Evolutionary conservation across 2,329 filamentous ascomycete genomes (phyloP).

Genomic region (Leptosphaerulina australis): DNA sequence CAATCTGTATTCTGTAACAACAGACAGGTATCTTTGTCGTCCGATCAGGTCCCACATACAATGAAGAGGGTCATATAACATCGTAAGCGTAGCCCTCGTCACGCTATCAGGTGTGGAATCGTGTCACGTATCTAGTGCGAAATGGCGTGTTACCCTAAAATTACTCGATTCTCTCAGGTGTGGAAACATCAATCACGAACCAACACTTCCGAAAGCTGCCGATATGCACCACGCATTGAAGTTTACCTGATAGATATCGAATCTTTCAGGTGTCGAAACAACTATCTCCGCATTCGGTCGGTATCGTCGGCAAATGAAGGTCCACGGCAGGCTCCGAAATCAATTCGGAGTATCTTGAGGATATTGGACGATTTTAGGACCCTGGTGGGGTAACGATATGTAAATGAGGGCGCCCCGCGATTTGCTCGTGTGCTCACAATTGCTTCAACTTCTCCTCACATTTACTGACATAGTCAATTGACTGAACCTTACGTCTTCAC

Average conservation of each 20-base stretch:
- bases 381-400: conserved; percentile 4
- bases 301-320: background rate
- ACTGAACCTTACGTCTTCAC: background rate
- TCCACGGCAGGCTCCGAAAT: background rate
- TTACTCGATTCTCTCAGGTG: conserved; percentile 17
- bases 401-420: conserved; percentile 2
- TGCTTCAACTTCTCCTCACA: background rate
- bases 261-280: conserved; percentile 7
- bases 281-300: conserved; percentile 4
- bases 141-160: background rate
- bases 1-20: too few species aligned
- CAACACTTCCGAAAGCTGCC: background rate
- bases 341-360: background rate
- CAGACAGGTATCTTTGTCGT: too few species aligned
- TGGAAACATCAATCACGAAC: background rate
- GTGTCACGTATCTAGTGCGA: conserved; percentile 8
- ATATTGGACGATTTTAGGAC: background rate
- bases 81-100: background rate
- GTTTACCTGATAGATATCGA: conserved; percentile 2
- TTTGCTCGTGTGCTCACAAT: background rate
- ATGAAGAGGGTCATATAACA: too few species aligned
- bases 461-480: background rate
- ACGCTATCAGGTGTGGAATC: conserved; percentile 19
- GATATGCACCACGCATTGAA: background rate
- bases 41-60: too few species aligned